These are phyloP conservation scores for Fraxinus platypoda DNA, from an alignment of 305 asterid species.

Conservation along the genomic window DNA sequence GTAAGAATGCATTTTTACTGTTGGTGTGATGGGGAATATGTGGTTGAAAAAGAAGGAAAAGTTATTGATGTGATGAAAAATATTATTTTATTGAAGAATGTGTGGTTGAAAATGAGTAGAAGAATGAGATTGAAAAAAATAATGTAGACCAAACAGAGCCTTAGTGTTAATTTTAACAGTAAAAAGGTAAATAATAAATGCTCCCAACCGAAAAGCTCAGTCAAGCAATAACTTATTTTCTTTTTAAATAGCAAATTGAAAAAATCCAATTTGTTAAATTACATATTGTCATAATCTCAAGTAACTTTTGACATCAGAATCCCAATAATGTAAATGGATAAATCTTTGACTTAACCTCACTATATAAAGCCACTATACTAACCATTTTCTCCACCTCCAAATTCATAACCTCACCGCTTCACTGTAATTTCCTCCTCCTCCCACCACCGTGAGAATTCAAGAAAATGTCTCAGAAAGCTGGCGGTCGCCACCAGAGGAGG, in stretches of 20 bases:
- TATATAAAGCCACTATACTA: slow-evolving; percentile 30
- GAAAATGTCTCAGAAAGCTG: slow-evolving; percentile 52
- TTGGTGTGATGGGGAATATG: no score
- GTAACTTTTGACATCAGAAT: slow-evolving; percentile 31
- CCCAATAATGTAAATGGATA: slow-evolving; percentile 34
- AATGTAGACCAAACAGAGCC: no score
- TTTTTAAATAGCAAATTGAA: neutral
- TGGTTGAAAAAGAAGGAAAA: no score
- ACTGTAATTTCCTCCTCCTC: slow-evolving; percentile 1
- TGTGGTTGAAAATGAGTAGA: no score
- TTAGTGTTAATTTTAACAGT: no score
- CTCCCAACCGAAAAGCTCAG: neutral
- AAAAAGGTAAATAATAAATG: neutral
- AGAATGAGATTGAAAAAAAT: no score
- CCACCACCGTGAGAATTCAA: neutral
- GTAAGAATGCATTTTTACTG: no score
- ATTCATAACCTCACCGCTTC: slow-evolving; percentile 17
- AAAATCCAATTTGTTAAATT: neutral
- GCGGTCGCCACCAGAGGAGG: slow-evolving; percentile 64
- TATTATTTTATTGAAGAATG: no score
- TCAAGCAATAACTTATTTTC: neutral
- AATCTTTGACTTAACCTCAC: slow-evolving; percentile 30
- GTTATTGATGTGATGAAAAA: no score
- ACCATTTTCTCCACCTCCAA: slow-evolving; percentile 15
- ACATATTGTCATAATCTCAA: neutral